Evolutionary conservation across 2,329 filamentous ascomycete species (phyloP), one percentile per base, ranked within the genome.

Genomic region (Zarea fungicola): DNA sequence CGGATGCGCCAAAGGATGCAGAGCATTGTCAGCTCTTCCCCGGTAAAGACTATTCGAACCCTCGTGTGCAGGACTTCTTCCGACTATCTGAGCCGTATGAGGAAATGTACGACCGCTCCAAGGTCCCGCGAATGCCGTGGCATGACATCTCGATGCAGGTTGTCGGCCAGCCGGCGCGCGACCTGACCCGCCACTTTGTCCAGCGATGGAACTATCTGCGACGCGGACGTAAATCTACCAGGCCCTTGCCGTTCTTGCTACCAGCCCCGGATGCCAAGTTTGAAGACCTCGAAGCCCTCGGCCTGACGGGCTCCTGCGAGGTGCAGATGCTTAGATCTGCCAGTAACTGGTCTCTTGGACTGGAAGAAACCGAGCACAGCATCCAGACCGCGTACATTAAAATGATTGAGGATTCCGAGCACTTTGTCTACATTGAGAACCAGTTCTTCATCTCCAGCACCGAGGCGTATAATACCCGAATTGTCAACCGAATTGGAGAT

Each of bases 81-180:
- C 83, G 84, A 50, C 79, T 99, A 22, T 86, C 93, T 62, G 89
- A 95, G 65, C 93, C 93, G 2, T 97, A 97, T 60, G 93, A 96
- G 62, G 93, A 99, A 67, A 97, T 97, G 93, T 99, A 97, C 61
- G 89, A 97, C 66, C 85, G 93, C 48, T 85, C 82, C 52, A 87
- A 87, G 63, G 80, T 92, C 16, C 90, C 93, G 2, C 78, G 93
- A 53, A 99, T 97, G 93, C 92, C 93, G 2, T 99, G 93, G 93
- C 93, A 99, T 61, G 93, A 99, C 65, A 90, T 99, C 54, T 83
- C 86, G 3, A 97, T 99, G 93, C 93, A 97, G 66, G 85, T 99
- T 35, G 90, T 97, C 36, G 93, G 93, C 4, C 93, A 97, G 64
- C 93, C 93, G 3, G 92, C 93, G 11, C 81, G 93, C 56, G 93